These are phyloP conservation scores for Aspergillus brasiliensis DNA, from an alignment of 2,329 filamentous ascomycete species.

Conservation along the genomic window DNA sequence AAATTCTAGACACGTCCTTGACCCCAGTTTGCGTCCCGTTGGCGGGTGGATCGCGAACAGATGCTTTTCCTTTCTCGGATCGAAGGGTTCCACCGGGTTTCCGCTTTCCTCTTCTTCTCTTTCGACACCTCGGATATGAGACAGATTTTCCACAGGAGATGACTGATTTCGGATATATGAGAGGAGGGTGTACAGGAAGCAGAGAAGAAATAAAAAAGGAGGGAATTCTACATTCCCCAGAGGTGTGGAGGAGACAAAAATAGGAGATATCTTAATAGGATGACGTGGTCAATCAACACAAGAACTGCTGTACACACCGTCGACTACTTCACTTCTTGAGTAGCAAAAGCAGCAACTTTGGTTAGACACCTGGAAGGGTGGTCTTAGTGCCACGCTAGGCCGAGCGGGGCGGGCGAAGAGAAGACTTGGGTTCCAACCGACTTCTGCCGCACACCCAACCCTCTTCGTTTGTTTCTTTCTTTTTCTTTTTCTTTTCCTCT, in stretches of 20 bases:
- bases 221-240: no score
- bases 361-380: neutral
- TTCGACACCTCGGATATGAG: neutral
- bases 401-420: neutral
- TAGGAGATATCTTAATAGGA: no score
- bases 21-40: constrained; percentile 7
- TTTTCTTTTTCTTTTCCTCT: no score
- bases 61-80: constrained; percentile 8
- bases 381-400: constrained; percentile 4
- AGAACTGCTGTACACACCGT: no score
- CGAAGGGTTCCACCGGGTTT: neutral
- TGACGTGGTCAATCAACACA: no score
- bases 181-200: no score
- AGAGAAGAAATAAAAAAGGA: no score
- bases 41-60: constrained; percentile 10
- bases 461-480: neutral
- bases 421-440: constrained; percentile 3
- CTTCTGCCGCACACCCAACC: constrained; percentile 3
- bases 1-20: constrained; percentile 20
- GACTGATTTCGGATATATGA: no score
- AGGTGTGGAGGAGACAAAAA: no score
- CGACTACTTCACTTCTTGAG: no score
- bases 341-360: no score
- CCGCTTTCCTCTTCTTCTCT: neutral
- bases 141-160: neutral